Evolutionary conservation across 768 basidiomycete species (phyloP).

Genomic region (Myochromella boudieri): DNA sequence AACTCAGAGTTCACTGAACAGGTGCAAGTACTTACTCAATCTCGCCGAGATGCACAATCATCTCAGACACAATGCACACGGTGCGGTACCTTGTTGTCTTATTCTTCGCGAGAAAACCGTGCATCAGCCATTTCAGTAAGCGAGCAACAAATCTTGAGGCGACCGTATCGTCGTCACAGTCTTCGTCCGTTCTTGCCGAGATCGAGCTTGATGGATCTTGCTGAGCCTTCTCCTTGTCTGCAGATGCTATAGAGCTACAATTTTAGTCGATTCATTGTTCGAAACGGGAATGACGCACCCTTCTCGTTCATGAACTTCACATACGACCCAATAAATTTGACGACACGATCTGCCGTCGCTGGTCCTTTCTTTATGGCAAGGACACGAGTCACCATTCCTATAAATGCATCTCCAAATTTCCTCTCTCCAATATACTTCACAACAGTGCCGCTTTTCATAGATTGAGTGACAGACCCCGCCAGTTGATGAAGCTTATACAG

Average conservation of each 20-base stretch:
- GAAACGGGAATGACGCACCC: conserved; percentile 48
- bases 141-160: conserved; percentile 67
- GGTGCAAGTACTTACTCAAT: conserved; percentile 65
- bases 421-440: conserved; percentile 73
- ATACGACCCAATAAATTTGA: conserved; percentile 88
- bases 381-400: conserved; percentile 71
- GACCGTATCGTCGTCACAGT: conserved; percentile 68
- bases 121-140: conserved; percentile 70
- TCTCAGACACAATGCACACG: conserved; percentile 79
- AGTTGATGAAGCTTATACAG: conserved; percentile 81
- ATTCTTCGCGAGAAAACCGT: conserved; percentile 88
- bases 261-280: background rate
- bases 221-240: conserved; percentile 29
- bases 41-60: conserved; percentile 83
- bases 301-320: conserved; percentile 81
- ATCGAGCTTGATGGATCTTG: conserved; percentile 25
- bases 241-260: conserved; percentile 21
- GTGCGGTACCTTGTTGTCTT: conserved; percentile 84
- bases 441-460: conserved; percentile 42
- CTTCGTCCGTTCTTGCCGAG: conserved; percentile 28
- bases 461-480: conserved; percentile 54
- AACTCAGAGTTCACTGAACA: background rate
- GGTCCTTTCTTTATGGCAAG: conserved; percentile 87
- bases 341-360: conserved; percentile 72
- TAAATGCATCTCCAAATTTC: conserved; percentile 73